A percentile compares a stretch with the other conserved stretches of the same genome.
phyloP scores from a whole-genome alignment of 495 filamentous ascomycete genomes.

The Xylona heveae region DNA sequence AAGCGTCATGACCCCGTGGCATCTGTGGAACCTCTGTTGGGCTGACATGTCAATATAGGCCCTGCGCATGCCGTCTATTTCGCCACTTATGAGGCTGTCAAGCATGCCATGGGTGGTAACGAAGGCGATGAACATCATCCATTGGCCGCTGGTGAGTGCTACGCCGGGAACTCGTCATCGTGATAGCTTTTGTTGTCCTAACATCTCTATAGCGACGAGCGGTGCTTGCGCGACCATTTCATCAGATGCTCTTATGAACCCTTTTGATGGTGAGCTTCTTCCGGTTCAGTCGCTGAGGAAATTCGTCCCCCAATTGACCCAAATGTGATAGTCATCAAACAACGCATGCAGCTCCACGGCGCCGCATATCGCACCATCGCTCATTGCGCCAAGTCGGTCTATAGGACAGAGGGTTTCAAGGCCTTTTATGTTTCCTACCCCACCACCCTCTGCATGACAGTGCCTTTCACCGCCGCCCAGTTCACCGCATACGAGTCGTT shows the following conservation, averaged over 20 bases:
- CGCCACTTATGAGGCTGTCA: constrained; percentile 90
- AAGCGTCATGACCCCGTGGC: constrained; percentile 2
- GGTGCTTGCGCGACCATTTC: constrained; percentile 90
- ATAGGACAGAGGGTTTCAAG: constrained; percentile 64
- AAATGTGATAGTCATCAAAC: constrained; percentile 64
- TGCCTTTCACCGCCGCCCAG: constrained; percentile 90
- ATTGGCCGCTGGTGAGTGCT: constrained; percentile 56
- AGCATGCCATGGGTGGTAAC: constrained; percentile 89
- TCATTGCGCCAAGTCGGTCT: constrained; percentile 73
- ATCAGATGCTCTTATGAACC: constrained; percentile 97
- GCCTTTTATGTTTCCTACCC: constrained; percentile 99
- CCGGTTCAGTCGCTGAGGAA: background rate
- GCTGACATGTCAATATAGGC: constrained; percentile 31
- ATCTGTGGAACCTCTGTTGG: constrained; percentile 1
- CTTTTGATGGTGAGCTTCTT: constrained; percentile 70
- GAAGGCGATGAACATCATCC: constrained; percentile 77
- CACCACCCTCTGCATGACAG: constrained; percentile 94
- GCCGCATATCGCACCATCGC: constrained; percentile 70
- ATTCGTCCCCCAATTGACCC: constrained; percentile 9
- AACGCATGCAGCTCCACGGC: constrained; percentile 95
- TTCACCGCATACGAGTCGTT: constrained; percentile 95
- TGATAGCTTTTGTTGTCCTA: background rate
- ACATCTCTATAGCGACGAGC: constrained; percentile 43
- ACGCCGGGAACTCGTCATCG: background rate
- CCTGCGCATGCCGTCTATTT: constrained; percentile 97